Evolutionary conservation across 495 filamentous ascomycete genomes (phyloP), one percentile per base, ranked within the genome.

Genomic region (Hypoxylon intermedium): DNA sequence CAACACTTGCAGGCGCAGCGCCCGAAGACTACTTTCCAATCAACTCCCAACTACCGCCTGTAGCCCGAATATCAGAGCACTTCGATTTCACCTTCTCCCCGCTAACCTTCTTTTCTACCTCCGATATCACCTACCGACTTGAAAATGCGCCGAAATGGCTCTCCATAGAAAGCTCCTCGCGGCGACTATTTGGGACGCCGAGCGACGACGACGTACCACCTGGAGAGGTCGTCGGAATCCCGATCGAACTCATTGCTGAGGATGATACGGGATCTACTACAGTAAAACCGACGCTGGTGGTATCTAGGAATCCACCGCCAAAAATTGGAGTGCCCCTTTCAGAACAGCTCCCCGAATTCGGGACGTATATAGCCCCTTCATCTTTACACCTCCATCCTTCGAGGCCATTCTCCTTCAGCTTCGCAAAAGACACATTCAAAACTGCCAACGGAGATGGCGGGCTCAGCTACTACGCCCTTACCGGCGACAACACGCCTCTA

Each of bases 1-100:
- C 40, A 12, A 55, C 43, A 20, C 47, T 65, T 15, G 62, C 24
- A 7, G 21, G 40, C 33, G 56, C 62, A 24, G 50, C 49, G 5
- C 78, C 81, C 48, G 57, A 69, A 50, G 75, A 87, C 44, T 82
- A 82, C 30, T 87, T 91, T 46, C 88, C 88, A 0, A 79, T 93
- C 60, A 91, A 92, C 70, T 80, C 88, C 4, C 89, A 94, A 67
- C 79, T 92, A 9, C 89, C 89, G 31, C 87, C 87, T 3, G 86
- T 91, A 46, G 90, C 89, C 2, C 83, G 87, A 49, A 77, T 87
- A 5, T 81, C 79, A 6, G 60, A 87, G 58, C 75, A 79, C 0
- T 93, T 87, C 72, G 75, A 72, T 30, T 93, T 92, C 72, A 75
- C 78, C 31, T 89, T 93, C 69, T 85, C 88, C 3, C 72, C 77